Percentiles rank a stretch among this genome's conserved stretches.
Evolutionary conservation across 345 rosid genomes (phyloP).

Genomic region (Lepidium africanum): DNA sequence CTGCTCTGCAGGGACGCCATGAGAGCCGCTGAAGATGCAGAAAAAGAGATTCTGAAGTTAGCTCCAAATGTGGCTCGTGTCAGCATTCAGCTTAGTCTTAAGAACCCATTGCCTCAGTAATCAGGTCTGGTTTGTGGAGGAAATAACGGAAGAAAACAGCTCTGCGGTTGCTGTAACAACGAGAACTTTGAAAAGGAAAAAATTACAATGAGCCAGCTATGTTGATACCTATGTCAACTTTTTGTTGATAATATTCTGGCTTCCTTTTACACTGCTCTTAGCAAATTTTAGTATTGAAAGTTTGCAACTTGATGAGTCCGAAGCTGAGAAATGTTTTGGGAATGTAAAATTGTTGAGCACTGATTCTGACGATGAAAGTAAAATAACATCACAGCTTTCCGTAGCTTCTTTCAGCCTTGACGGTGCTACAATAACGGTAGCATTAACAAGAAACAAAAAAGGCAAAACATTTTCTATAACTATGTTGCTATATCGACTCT

Average conservation of each 20-base stretch:
- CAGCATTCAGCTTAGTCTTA: constrained; percentile 52
- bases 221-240: not conserved
- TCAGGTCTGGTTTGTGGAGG: not conserved
- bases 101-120: constrained; percentile 30
- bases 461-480: constrained; percentile 9
- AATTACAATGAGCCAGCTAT: constrained; percentile 6
- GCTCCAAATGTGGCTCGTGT: constrained; percentile 38
- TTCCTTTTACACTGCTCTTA: constrained; percentile 3
- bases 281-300: not conserved
- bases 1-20: constrained; percentile 44
- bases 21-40: constrained; percentile 51
- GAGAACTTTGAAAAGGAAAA: not conserved
- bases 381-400: constrained; percentile 9
- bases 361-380: not conserved
- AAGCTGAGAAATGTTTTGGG: constrained; percentile 10
- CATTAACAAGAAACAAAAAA: constrained; percentile 13
- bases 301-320: constrained; percentile 5
- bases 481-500: constrained; percentile 14
- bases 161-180: not conserved
- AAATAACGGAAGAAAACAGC: not conserved
- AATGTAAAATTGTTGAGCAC: constrained; percentile 1
- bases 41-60: constrained; percentile 43
- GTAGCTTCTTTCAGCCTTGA: constrained; percentile 2
- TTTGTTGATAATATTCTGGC: constrained; percentile 6
- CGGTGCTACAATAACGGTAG: constrained; percentile 2